Evolutionary conservation across 768 basidiomycete genomes (phyloP), one percentile per base, ranked within the genome.

Genomic region (Mycena indigotica): DNA sequence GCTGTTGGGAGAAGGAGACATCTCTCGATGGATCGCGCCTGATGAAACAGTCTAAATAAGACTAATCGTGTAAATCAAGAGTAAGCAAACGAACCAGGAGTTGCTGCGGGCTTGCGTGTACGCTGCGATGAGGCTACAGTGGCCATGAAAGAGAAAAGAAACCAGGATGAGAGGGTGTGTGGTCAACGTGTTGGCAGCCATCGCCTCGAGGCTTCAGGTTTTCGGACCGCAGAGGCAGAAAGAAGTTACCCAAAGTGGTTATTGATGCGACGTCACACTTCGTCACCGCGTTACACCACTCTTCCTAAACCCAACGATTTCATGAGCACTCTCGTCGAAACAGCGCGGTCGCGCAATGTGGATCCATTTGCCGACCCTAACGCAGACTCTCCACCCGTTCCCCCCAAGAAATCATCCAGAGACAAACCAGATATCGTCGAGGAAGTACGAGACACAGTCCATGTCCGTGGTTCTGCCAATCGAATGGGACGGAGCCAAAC

Each of bases 391-490:
- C 72, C 71, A 0, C 78, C 62, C 13, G 57, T 56, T 54, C 59
- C 59, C 41, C n/a, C 72, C 58, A 77, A 68, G 70, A 76, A 75
- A 65, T 45, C 57, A 53, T 53, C 65, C 50, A 63, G 67, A 59
- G 66, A 75, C 38, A 70, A 73, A 58, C 69, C 78, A 61, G 80
- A 82, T 64, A 81, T 86, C 72, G 67, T 78, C 55, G 85, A 89
- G 29, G 83, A 88, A 40, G 83, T 89, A 62, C 79, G 84, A 62
- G 87, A 91, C 58, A 86, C 88, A 50, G 86, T 89, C 23, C 78
- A 80, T 55, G 73, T 87, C 64, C 81, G 78, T 49, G 69, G 74
- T 21, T 66, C 76, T 53, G 71, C 84, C 51, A 76, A 78, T 62
- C 83, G 83, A 66, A 72, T 83, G 46, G 77, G 73, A 62, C 81